Base-by-base conservation (phyloP, 2,329 filamentous ascomycete species). In the Neurospora sp. region DNA sequence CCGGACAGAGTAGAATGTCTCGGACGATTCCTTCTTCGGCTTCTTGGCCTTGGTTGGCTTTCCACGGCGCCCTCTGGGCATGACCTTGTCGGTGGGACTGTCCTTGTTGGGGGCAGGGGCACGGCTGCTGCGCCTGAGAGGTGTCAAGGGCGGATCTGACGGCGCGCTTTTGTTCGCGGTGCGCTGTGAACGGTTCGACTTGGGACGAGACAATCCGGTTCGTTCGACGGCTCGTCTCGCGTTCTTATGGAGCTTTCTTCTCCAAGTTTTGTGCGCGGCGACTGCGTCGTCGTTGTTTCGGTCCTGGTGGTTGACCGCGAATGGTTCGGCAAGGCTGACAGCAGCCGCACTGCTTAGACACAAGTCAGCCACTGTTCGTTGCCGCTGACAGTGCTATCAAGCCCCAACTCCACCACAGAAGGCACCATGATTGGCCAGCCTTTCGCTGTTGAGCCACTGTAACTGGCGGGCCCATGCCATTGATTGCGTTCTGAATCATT, bases 1-100 rank as follows among this genome's bases (percentile, higher is more conserved):
- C 40, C 77, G 77, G 43, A 82, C 76, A 19, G 67, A 74, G 67
- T 74, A 80, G 72, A 77, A 78, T 10, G 15, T 28, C 23, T 62
- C 52, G 3, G 28, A 36, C 23, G 28, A 15, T 15, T 67, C 37
- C 46, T 66, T 69, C 65, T 71, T 65, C 36, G 46, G 62, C 41
- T 23, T 43, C 37, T 52, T 40, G 28, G 43, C 41, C 36, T 33
- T 67, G 68, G 40, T 36, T 28, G 66, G 6, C 33, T 23, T 36
- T 28, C 41, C 33, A 66, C 33, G 69, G 15, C 28, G 52, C 52
- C 62, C 28, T 66, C 62, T 65, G 38, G 46, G 57, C 36, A 67
- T 66, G 66, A 19, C 23, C 28, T 62, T 62, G 15, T 17, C 8
- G 52, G 52, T 33, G 28, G 28, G 28, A 6, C 4, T 33, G 28